Conservation (phyloP, 106 monocot genomes). For the Iris macrosiphon region DNA sequence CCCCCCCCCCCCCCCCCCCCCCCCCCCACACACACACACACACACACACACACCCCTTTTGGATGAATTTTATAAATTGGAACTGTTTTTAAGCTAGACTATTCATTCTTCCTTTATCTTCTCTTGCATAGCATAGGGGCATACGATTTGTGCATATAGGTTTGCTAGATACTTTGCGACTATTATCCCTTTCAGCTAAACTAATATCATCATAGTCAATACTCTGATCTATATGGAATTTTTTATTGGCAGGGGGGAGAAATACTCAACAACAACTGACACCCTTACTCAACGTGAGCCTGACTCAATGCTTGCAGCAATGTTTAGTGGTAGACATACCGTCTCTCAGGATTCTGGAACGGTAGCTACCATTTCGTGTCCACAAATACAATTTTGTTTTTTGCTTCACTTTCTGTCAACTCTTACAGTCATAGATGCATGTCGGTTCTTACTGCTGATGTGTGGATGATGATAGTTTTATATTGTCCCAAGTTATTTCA, state of each 20-base stretch:
- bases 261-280: conserved; percentile 67
- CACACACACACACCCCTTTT: no score
- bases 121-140: no score
- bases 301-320: conserved; percentile 89
- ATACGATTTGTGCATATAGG: no score
- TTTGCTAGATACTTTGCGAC: no score
- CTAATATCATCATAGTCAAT: not conserved
- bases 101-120: no score
- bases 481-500: no score
- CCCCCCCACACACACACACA: no score
- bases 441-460: not conserved
- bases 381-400: not conserved
- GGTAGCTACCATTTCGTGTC: conserved; percentile 29
- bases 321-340: conserved; percentile 83
- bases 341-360: conserved; percentile 45
- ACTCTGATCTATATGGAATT: not conserved
- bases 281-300: conserved; percentile 88
- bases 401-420: not conserved
- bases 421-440: not conserved
- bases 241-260: conserved; percentile 53
- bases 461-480: not conserved
- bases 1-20: no score
- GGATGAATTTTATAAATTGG: no score
- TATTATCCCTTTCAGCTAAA: no score
- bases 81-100: no score